These are phyloP conservation scores for Populus ilicifolia DNA, from an alignment of 345 rosid species.

Conservation along the genomic window DNA sequence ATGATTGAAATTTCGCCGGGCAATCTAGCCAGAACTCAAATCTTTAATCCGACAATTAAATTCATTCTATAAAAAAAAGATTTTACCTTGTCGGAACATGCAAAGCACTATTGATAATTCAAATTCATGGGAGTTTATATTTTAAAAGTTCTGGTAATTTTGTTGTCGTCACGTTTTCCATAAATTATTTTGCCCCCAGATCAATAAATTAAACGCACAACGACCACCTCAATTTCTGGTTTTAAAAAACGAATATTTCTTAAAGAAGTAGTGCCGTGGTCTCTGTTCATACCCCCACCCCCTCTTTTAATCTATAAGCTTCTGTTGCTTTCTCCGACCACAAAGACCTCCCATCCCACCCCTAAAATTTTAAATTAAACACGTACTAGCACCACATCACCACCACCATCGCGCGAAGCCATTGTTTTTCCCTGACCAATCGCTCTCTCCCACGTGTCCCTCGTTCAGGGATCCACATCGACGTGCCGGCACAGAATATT, in stretches of 20 bases:
- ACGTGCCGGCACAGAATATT: constrained; percentile 7
- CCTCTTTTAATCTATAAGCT: background rate
- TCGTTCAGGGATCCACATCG: background rate
- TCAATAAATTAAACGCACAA: no score
- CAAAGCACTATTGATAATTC: no score
- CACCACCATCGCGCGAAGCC: background rate
- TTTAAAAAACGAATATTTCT: background rate
- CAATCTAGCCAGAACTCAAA: no score
- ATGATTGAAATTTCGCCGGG: no score
- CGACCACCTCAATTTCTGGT: no score
- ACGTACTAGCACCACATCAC: background rate
- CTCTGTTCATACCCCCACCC: no score
- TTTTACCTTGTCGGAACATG: no score
- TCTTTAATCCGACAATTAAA: no score
- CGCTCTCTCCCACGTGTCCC: background rate
- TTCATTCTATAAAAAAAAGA: no score
- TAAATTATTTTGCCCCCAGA: background rate
- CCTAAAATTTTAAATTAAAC: background rate
- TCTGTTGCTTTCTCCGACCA: background rate
- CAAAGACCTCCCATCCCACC: background rate
- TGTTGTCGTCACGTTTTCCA: background rate
- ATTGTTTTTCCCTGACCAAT: background rate
- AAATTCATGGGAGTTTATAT: no score
- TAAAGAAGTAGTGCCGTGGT: background rate
- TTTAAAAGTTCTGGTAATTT: no score